Conservation (phyloP, 352 stramenopile species). For the Phytophthora agathidicida region DNA sequence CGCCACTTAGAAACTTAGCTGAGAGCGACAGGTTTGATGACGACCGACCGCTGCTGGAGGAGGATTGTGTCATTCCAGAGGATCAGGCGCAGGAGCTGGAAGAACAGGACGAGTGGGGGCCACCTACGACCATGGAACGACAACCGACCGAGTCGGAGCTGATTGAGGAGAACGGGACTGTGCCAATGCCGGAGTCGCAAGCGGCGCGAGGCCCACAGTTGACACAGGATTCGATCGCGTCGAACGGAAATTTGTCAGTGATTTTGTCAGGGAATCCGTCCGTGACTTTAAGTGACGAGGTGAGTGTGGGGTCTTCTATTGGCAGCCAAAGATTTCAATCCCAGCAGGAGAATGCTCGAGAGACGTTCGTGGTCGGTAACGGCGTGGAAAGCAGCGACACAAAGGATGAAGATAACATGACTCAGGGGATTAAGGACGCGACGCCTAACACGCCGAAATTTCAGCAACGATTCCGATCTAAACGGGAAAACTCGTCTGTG, state of each 20-base stretch:
- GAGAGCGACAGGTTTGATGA: constrained; percentile 39
- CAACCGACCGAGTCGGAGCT: constrained; percentile 66
- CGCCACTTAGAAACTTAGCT: background rate
- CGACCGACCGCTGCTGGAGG: constrained; percentile 51
- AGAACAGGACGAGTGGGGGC: constrained; percentile 60
- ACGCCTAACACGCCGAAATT: constrained; percentile 2
- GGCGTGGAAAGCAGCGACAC: constrained; percentile 57
- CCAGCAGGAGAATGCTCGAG: constrained; percentile 52
- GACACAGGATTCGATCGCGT: constrained; percentile 5
- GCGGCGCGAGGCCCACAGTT: background rate
- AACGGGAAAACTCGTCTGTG: background rate
- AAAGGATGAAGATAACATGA: constrained; percentile 20
- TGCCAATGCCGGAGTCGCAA: constrained; percentile 42
- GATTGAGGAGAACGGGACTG: constrained; percentile 66
- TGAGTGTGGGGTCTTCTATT: constrained; percentile 9
- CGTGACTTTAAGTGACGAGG: constrained; percentile 18
- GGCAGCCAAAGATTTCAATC: constrained; percentile 50
- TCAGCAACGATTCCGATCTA: background rate
- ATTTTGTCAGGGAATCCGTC: constrained; percentile 16
- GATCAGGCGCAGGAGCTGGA: constrained; percentile 64
- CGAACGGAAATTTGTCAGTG: background rate
- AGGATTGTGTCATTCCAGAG: constrained; percentile 65
- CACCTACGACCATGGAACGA: background rate
- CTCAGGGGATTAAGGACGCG: constrained; percentile 4
- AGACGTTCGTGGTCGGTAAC: constrained; percentile 55